Evolutionary conservation across 108 stramenopile genomes (phyloP).

Genomic region (Fragilaria crotonensis): DNA sequence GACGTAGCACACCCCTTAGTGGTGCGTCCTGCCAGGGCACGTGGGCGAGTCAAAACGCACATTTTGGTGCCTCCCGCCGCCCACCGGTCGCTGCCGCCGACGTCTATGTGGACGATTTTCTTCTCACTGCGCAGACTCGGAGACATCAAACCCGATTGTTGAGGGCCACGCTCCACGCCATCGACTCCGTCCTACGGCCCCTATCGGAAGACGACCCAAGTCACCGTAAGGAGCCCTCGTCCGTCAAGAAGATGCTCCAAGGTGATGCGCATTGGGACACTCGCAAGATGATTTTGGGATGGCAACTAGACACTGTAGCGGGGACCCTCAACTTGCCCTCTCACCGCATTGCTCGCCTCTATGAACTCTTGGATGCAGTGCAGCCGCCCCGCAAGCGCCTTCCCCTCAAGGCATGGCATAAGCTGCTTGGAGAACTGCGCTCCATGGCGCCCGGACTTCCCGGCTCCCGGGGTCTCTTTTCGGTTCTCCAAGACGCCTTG

Average conservation of each 20-base stretch:
- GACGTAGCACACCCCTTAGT: too few species aligned
- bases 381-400: background rate
- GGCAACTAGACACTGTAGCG: slow-evolving; percentile 14
- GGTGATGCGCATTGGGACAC: slow-evolving; percentile 16
- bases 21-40: too few species aligned
- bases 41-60: slow-evolving; percentile 7
- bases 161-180: slow-evolving; percentile 2
- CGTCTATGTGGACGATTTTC: slow-evolving; percentile 29
- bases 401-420: slow-evolving; percentile 8
- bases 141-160: background rate
- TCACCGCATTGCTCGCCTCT: slow-evolving; percentile 3
- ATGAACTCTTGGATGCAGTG: background rate
- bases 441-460: slow-evolving; percentile 5
- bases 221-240: too few species aligned
- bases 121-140: slow-evolving; percentile 4
- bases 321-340: slow-evolving; percentile 7
- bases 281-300: slow-evolving; percentile 10
- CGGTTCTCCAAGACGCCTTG: slow-evolving; percentile 15
- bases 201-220: background rate
- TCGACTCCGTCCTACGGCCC: slow-evolving; percentile 22
- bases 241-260: background rate
- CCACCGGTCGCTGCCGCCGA: slow-evolving; percentile 5
- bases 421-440: slow-evolving; percentile 15
- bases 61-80: slow-evolving; percentile 1
- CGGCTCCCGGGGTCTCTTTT: slow-evolving; percentile 13